Evolutionary conservation across 352 stramenopile species (phyloP), one percentile per base, ranked within the genome.

Genomic region (Globisporangium echinulatum): DNA sequence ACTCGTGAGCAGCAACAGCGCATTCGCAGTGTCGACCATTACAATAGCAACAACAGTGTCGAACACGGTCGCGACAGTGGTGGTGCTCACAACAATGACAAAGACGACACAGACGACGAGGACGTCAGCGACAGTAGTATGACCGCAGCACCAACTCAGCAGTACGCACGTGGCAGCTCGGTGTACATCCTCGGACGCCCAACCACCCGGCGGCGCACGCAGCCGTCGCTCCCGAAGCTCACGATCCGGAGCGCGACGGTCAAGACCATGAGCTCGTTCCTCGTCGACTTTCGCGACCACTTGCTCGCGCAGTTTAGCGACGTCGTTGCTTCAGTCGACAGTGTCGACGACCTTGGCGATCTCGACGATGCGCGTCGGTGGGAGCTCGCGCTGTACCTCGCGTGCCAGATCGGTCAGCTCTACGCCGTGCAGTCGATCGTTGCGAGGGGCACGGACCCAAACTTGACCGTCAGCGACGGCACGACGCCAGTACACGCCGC

Each of bases 311-410:
- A 78, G 52, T 71, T 66, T 3, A 53, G 52, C 58, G 61, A 68
- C 44, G 53, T 54, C 46, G 25, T 33, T 33, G 25, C 25, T 33
- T 33, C 25, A 33, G 25, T 33, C 25, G 25, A 33, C 25, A 33
- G 25, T 33, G 25, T 33, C 25, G 25, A 33, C 25, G 25, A 33
- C 25, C 25, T 33, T 33, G 25, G 25, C 25, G 25, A 33, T 1
- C 25, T 33, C 25, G 63, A 62, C 14, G 68, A 72, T 43, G 63
- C 71, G 54, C 63, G 66, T 1, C 72, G 82, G 43, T 88, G 78
- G 78, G 70, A 83, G 33, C 58, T 82, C 5, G 75, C 75, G 47
- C 55, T 88, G 14, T 85, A 76, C 49, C 58, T 80, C 40, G 77
- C 77, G 19, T 70, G 72, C 44, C 71, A 82, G 62, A 74, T 75